Base-by-base conservation (phyloP, 345 rosid genomes). In the Cardamine chenopodiifolia region DNA sequence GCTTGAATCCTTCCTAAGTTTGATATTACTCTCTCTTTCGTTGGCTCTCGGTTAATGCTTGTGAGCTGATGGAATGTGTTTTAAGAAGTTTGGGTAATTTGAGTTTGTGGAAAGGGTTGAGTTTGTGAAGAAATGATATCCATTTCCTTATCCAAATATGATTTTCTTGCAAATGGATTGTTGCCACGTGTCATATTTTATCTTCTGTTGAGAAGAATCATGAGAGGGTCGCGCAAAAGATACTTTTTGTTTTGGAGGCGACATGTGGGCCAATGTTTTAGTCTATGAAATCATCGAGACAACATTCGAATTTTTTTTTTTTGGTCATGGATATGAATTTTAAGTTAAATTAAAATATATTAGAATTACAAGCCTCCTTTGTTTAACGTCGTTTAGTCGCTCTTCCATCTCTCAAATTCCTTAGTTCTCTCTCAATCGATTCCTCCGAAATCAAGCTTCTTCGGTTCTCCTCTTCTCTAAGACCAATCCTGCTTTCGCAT, bases 91-190 rank as follows among this genome's bases (percentile, higher is more conserved):
- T 19, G 60, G 52, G 54, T 45, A 19, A 58, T 48, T 40, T 63
- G 76, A 67, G 55, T 64, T 22, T 62, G 68, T 42, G 75, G 78
- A 54, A 54, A 52, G 29, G 17, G 5, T 62, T 8, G 65, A 19
- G 50, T 52, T 70, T 72, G 56, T 18, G 49, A 57, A 14, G 28
- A 35, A 62, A 48, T 78, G 37, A 75, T 62, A 62, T 81, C 79
- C 75, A 75, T 72, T 83, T 81, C 63, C 86, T 75, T 83, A 78
- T 75, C 84, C 74, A 42, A 11, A 15, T 58, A 10, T 53, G 73
- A 75, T 54, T 17, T 37, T 54, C 25, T 6, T 48, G 32, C 82
- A 64, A 75, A 70, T 83, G 62, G 57, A 3, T 39, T 49, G 3
- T 14, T 40, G 84, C 72, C 82, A 72, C 82, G 82, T 81, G 77